Conservation (phyloP, 768 basidiomycete species). For the Pulveroboletus sp. region DNA sequence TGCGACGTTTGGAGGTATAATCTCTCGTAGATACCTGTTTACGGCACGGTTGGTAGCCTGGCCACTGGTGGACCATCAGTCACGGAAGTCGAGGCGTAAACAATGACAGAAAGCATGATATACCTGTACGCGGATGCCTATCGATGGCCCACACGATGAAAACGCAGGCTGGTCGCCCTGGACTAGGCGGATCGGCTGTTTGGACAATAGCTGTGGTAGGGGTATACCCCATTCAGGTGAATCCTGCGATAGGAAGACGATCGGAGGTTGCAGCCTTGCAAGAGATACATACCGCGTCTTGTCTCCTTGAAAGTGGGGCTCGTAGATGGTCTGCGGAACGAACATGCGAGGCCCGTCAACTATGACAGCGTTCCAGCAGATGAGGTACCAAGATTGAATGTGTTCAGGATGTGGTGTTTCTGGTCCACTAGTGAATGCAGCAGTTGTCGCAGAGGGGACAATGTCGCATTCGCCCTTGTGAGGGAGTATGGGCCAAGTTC, state of each 20-base stretch:
- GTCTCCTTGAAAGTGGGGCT: constrained; percentile 67
- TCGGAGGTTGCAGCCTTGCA: constrained; percentile 52
- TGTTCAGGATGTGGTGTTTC: neutral
- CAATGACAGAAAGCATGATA: neutral
- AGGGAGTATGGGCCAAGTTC: neutral
- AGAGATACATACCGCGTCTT: constrained; percentile 66
- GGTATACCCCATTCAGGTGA: constrained; percentile 57
- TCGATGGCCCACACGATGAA: constrained; percentile 60
- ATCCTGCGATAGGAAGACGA: constrained; percentile 51
- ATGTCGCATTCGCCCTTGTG: neutral
- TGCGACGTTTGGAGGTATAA: constrained; percentile 61
- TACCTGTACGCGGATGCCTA: constrained; percentile 68
- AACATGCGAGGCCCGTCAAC: constrained; percentile 38
- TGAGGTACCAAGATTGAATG: constrained; percentile 1
- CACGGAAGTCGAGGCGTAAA: neutral
- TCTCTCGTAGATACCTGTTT: constrained; percentile 69
- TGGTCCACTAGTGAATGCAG: neutral
- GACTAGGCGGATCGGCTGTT: constrained; percentile 44
- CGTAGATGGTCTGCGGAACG: constrained; percentile 64
- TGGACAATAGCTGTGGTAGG: constrained; percentile 53
- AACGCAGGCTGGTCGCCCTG: constrained; percentile 59
- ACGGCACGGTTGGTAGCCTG: constrained; percentile 66
- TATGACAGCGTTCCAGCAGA: constrained; percentile 8
- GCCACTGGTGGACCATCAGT: constrained; percentile 49
- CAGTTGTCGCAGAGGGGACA: neutral